Evolutionary conservation across 176 grass and related monocot species (phyloP), one percentile per base, ranked within the genome.

Genomic region (Eleusine coracana): DNA sequence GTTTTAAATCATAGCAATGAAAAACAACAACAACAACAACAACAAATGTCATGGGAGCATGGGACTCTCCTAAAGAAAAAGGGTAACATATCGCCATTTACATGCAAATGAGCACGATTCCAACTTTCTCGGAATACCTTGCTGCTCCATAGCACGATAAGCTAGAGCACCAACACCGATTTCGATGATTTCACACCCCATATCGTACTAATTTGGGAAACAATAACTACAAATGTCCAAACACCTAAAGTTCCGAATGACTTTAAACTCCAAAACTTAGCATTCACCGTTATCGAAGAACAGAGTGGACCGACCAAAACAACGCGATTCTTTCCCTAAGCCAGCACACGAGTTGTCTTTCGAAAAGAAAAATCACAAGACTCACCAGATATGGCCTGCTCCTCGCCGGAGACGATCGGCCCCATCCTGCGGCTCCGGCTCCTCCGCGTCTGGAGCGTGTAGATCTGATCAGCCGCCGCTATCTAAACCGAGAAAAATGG

Each of bases 341-440:
- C 44, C 10, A 46, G 44, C 44, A 10, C 44, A 46, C 10, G 44
- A 46, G 8, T 46, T 5, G 15, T 52, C 50, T 17, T 17, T 52
- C 14, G 2, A 52, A 17, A 52, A 87, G 75, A 31, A 21, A 12
- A 31, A 25, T 50, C 61, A 72, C 13, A 6, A 11, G 8, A 58
- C 50, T 82, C 73, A 97, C 94, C 94, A 29, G 77, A 97, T 16
- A 93, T 15, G 51, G 52, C 62, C 55, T 77, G 86, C 65, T 86
- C 88, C 69, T 91, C 88, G 21, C 77, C 78, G 44, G 46, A 50
- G 52, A 52, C 50, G 78, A 54, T 54, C 28, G 51, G 55, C 21
- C 60, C 91, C 94, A 97, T 97, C 61, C 55, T 31, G 54, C 73
- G 39, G 74, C 74, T 71, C 25, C 37, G 36, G 13, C 6, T 36